Base-by-base conservation (phyloP, 2,329 filamentous ascomycete species). In the Curvularia sp. region DNA sequence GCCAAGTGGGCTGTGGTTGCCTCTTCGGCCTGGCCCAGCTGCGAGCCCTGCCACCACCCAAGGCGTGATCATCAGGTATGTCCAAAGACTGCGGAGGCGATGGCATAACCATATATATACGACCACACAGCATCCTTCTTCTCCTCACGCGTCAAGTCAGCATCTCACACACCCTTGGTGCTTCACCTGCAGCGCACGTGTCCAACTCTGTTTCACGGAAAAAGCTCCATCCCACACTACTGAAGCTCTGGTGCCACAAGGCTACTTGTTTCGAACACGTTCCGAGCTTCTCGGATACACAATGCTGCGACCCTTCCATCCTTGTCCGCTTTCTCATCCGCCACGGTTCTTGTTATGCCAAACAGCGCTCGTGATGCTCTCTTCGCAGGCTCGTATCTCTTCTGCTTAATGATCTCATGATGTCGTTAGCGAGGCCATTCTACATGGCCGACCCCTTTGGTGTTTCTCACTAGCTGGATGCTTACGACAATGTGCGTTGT, bases 191-290 rank as follows among this genome's bases (percentile, higher is more conserved):
- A 32, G 27, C 30, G 12, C 32, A 38, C 30, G 46, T 32, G 23
- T 27, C 23, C 50, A 34, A 38, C 28, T 45, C 32, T 23, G 55
- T 58, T 58, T 58, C 55, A 58, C 39, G 15, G 25, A 27, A 41
- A 32, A 21, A 18, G 19, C 34, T 36, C 34, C 34, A 21, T 47
- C 42, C 42, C 34, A 41, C 12, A n/a, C 39, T 43, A n/a, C 41
- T 48, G 42, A 53, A 38, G 34, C 55, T 32, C 19, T 54, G 28
- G 45, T 49, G 38, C 39, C 45, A 53, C 42, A 42, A 36, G 30
- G 50, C 39, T 55, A 15, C 55, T 38, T 42, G 55, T 58, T 58
- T 58, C 55, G 51, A 55, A 49, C 39, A 7, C 30, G 45, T 55
- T 45, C 38, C 51, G 39, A 49, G 25, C 45, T 46, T 12, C 27